phyloP scores from a whole-genome alignment of 2,329 filamentous ascomycete genomes.

The Polytolypa hystricis region DNA sequence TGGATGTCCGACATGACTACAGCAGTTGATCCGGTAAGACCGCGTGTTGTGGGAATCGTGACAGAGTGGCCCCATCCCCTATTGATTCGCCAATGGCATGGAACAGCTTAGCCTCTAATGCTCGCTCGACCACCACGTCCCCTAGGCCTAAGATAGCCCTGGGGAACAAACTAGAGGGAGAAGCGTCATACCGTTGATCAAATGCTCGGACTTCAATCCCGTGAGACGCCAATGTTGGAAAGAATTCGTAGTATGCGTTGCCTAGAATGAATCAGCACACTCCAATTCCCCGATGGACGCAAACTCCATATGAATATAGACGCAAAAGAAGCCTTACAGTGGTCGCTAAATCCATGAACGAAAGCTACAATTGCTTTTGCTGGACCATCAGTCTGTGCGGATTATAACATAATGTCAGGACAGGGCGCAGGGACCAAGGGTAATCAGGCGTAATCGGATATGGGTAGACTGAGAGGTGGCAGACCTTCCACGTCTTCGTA shows the following conservation, averaged over 20 bases:
- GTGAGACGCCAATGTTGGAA: constrained; percentile 54
- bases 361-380: constrained; percentile 64
- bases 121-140: too few species aligned
- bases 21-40: constrained; percentile 61
- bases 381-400: constrained; percentile 45
- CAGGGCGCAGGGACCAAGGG: constrained; percentile 4
- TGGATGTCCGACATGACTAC: constrained; percentile 68
- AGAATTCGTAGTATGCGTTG: constrained; percentile 65
- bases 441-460: too few species aligned
- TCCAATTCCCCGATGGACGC: too few species aligned
- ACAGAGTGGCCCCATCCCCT: constrained; percentile 74
- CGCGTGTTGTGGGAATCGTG: constrained; percentile 48
- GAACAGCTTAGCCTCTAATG: too few species aligned
- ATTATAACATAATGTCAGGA: neutral
- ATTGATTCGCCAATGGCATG: too few species aligned
- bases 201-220: constrained; percentile 68
- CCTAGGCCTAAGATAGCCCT: too few species aligned
- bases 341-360: constrained; percentile 84
- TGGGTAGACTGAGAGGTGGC: constrained; percentile 17
- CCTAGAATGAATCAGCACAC: constrained; percentile 27
- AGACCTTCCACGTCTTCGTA: constrained; percentile 51
- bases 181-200: constrained; percentile 53
- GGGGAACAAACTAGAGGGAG: too few species aligned
- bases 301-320: neutral
- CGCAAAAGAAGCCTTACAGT: constrained; percentile 35